Evolutionary conservation across 495 filamentous ascomycete genomes (phyloP).

Genomic region (Hypoxylon rickii): DNA sequence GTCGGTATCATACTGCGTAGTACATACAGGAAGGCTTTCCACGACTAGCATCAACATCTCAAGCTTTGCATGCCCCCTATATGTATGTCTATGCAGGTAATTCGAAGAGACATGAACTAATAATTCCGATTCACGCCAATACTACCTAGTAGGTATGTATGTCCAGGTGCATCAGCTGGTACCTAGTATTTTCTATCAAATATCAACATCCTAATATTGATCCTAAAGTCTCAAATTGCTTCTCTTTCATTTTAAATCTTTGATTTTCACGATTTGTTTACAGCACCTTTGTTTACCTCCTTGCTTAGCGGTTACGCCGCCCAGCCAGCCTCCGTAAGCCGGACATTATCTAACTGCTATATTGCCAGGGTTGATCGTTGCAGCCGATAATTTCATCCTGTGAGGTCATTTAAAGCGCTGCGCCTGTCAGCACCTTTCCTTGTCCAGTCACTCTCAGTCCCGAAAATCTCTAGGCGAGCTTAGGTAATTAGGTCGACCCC

Average conservation of each 20-base stretch:
- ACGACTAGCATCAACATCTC: no score
- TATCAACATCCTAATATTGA: no score
- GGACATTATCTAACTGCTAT: slow-evolving; percentile 11
- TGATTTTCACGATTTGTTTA: slow-evolving; percentile 11
- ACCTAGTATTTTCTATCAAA: no score
- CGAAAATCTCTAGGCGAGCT: slow-evolving; percentile 13
- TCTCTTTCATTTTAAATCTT: background rate
- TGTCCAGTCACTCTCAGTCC: background rate
- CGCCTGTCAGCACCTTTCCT: slow-evolving; percentile 8
- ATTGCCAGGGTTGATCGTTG: slow-evolving; percentile 9
- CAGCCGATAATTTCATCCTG: slow-evolving; percentile 3
- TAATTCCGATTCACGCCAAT: no score
- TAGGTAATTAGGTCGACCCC: slow-evolving; percentile 24
- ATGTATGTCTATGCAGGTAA: no score
- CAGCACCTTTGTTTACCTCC: slow-evolving; percentile 8
- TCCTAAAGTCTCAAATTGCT: background rate
- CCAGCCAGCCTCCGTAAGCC: background rate
- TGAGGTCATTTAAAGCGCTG: slow-evolving; percentile 21
- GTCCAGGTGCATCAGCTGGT: no score
- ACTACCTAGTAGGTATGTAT: no score
- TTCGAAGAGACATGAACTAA: no score
- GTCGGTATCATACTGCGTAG: no score
- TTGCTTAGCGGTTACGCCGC: no score
- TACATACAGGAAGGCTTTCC: no score
- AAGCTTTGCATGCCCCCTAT: no score